phyloP scores from a whole-genome alignment of 257 asterid genomes.

The Penstemon barbatus region DNA sequence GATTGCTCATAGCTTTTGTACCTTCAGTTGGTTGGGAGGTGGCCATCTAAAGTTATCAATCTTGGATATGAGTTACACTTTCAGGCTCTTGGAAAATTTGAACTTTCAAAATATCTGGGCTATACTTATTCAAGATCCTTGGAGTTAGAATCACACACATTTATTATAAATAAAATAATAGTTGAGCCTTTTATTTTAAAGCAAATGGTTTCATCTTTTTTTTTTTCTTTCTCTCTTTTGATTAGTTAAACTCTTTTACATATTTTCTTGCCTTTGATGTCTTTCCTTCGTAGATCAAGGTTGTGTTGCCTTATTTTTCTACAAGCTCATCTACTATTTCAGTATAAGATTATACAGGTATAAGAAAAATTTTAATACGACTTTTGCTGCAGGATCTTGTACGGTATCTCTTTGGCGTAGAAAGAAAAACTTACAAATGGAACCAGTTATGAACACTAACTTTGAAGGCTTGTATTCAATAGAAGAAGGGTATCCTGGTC shows the following conservation, averaged over 20 bases:
- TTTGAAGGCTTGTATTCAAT: slow-evolving; percentile 65
- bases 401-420: slow-evolving; percentile 72
- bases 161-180: slow-evolving; percentile 5
- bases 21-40: slow-evolving; percentile 12
- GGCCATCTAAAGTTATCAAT: slow-evolving; percentile 16
- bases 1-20: slow-evolving; percentile 17
- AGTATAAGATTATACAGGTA: slow-evolving; percentile 14
- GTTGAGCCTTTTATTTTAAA: background rate
- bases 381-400: slow-evolving; percentile 54
- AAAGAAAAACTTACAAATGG: slow-evolving; percentile 50
- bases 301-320: slow-evolving; percentile 1
- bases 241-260: background rate
- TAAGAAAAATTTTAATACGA: background rate
- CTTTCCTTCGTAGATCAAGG: background rate
- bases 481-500: slow-evolving; percentile 43
- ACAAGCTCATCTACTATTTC: slow-evolving; percentile 17
- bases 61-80: slow-evolving; percentile 18
- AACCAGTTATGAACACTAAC: slow-evolving; percentile 47
- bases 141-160: slow-evolving; percentile 1
- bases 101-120: background rate
- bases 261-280: background rate
- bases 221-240: background rate
- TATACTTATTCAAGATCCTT: slow-evolving; percentile 18
- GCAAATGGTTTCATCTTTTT: background rate
- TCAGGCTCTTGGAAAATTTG: slow-evolving; percentile 4